Base-by-base conservation (phyloP, 1,284 basidiomycete genomes). In the Inonotus obliquus region DNA sequence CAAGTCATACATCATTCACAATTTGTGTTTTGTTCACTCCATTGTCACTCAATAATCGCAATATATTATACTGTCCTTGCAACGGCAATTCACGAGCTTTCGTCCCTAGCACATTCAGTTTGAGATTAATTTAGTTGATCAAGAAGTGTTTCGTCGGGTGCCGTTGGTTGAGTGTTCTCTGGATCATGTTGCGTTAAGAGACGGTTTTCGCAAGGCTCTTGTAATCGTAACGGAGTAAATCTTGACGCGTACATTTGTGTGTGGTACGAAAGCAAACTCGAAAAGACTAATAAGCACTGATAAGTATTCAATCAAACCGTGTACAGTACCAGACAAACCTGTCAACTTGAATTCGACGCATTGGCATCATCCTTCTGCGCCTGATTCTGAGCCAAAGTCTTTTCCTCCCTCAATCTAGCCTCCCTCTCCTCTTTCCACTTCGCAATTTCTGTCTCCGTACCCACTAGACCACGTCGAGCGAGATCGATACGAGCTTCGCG, bases 381-480 rank as follows among this genome's bases (percentile, higher is more conserved):
- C 49, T 41, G 59, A 13, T 21, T 9, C 35, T 53, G 56, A 13
- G n/a, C n/a, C 37, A 25, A 51, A 13, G 39, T 9, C 35, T 45
- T 48, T 54, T 63, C 39, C 54, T 35, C 44, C 11, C 35, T 19
- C 35, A 51, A 13, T 5, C 45, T 70, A 65, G 41, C 68, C 73
- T 77, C 76, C 67, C 70, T 72, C 64, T 75, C 76, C 21, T 78
- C 81, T 70, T 83, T 87, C 92, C 92, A 95, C 70, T 84, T 86
- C 44, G 84, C 78, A 52, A 94, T 94, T 68, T 91, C 91, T 10
- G 86, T 84, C 73, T 95, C 92, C 7, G 91, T 93, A 4, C 86
- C 84, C 62, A 94, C 82, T 53, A 91, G 78, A 19, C 92, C 92
- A 64, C 82, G 81, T 41, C 82, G 79, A 13, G 87, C 85, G 59